Conservation (phyloP, 495 filamentous ascomycete genomes). For the Talaromyces thailandensis region DNA sequence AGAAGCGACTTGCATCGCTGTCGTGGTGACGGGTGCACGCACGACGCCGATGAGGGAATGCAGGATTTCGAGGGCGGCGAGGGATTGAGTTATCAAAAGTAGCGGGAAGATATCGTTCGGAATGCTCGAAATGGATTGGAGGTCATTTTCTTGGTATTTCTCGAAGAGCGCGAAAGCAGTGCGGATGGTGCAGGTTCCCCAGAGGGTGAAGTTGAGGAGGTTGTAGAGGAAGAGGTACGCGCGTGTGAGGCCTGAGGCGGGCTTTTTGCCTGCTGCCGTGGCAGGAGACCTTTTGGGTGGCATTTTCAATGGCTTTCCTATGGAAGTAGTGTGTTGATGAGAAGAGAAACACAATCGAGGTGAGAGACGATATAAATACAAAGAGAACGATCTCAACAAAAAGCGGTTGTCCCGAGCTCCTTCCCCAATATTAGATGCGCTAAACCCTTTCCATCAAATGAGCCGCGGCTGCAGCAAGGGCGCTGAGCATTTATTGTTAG, state of each 20-base stretch:
- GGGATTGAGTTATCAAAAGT: conserved; percentile 69
- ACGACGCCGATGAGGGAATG: conserved; percentile 71
- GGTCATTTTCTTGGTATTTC: conserved; percentile 19
- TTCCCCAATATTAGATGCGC: not conserved
- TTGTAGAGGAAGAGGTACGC: conserved; percentile 80
- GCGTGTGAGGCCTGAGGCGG: conserved; percentile 2
- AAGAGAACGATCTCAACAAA: not conserved
- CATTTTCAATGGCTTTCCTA: not conserved
- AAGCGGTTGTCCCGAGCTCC: not conserved
- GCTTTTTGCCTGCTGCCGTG: conserved; percentile 1
- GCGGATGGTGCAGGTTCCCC: conserved; percentile 61
- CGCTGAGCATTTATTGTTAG: too few relatives aligned
- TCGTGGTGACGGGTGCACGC: conserved; percentile 75
- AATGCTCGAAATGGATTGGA: conserved; percentile 38
- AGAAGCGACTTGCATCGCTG: conserved; percentile 76
- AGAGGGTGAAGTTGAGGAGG: conserved; percentile 60
- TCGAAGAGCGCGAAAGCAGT: conserved; percentile 33
- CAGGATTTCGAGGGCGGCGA: conserved; percentile 72
- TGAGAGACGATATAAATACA: not conserved
- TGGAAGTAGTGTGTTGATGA: not conserved
- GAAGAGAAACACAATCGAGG: not conserved
- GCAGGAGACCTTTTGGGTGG: conserved; percentile 3
- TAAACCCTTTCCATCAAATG: not conserved
- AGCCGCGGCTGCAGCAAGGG: not conserved
- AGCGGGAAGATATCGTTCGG: conserved; percentile 51